A percentile compares a stretch with the other conserved stretches of the same genome.
phyloP scores from a whole-genome alignment of 305 asterid genomes.

The Solanum hybrid region DNA sequence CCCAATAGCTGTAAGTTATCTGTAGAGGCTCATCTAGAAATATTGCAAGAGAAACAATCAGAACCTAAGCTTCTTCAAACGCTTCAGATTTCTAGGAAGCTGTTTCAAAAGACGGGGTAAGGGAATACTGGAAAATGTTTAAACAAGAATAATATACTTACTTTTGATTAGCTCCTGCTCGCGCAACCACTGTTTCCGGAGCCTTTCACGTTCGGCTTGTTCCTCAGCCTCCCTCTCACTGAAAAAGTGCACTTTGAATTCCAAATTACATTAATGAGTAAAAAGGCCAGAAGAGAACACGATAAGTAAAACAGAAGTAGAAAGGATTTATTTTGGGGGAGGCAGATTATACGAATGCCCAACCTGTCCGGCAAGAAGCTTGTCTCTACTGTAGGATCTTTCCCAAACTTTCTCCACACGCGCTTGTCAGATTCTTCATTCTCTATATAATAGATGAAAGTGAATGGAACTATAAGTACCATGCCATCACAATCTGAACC shows the following conservation, averaged over 20 bases:
- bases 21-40: constrained; percentile 76
- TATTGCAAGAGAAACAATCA: constrained; percentile 14
- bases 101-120: background rate
- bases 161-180: constrained; percentile 93
- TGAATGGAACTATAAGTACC: constrained; percentile 1
- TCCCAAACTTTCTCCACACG: constrained; percentile 48
- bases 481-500: background rate
- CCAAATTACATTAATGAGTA: constrained; percentile 55
- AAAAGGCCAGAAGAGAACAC: constrained; percentile 8
- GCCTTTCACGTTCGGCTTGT: constrained; percentile 95
- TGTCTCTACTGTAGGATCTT: constrained; percentile 96
- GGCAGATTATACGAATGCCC: constrained; percentile 10
- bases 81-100: background rate
- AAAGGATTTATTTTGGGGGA: background rate
- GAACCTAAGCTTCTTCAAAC: background rate
- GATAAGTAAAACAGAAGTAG: background rate
- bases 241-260: constrained; percentile 81
- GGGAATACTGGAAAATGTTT: background rate
- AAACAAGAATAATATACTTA: constrained; percentile 13
- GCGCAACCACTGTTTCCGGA: constrained; percentile 76
- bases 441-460: constrained; percentile 18
- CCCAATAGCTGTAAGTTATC: constrained; percentile 98
- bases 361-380: constrained; percentile 97
- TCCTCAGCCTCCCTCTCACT: constrained; percentile 99
- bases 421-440: constrained; percentile 35